Conservation (phyloP, 768 basidiomycete genomes). For the Russula abietina region DNA sequence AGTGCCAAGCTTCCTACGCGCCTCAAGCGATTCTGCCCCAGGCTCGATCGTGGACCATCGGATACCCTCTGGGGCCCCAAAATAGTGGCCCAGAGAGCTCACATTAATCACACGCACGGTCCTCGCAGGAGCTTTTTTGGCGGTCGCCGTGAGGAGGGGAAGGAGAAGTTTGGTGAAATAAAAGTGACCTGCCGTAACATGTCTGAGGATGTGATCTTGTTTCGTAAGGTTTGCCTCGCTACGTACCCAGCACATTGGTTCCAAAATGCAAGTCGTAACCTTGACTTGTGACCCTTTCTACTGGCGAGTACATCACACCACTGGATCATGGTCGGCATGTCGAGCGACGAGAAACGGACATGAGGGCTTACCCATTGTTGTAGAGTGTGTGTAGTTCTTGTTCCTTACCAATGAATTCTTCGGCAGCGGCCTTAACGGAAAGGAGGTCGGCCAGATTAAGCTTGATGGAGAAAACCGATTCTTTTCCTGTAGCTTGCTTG, state of each 20-base stretch:
- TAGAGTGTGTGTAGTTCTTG: background rate
- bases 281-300: conserved; percentile 19
- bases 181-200: background rate
- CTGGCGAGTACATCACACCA: background rate
- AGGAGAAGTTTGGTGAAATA: background rate
- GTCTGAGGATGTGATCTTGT: background rate
- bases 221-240: background rate
- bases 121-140: conserved; percentile 26
- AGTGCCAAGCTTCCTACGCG: conserved; percentile 2
- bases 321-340: conserved; percentile 12
- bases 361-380: conserved; percentile 1
- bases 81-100: conserved; percentile 27
- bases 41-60: conserved; percentile 7
- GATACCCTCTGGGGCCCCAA: conserved; percentile 27
- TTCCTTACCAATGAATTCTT: conserved; percentile 12
- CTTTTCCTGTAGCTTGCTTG: conserved; percentile 11
- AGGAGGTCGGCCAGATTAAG: background rate
- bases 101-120: conserved; percentile 30
- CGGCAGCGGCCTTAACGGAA: conserved; percentile 1
- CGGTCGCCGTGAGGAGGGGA: conserved; percentile 22
- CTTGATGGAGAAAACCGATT: background rate
- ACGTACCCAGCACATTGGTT: conserved; percentile 24
- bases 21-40: background rate
- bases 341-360: background rate
- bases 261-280: conserved; percentile 26